Evolutionary conservation across 352 stramenopile genomes (phyloP).

Genomic region (Globisporangium sylvaticum): DNA sequence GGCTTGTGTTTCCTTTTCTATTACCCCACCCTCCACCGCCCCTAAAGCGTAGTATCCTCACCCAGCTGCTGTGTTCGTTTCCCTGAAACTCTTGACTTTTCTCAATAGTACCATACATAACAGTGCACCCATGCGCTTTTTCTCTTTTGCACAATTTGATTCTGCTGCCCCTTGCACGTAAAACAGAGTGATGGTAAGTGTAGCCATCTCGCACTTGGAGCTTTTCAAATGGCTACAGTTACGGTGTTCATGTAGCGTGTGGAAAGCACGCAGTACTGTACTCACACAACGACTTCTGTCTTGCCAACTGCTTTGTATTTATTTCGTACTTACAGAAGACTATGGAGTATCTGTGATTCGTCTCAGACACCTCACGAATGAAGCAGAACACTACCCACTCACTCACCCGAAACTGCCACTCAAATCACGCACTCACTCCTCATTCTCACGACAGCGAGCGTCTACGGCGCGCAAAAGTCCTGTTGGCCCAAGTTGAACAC

Average conservation of each 20-base stretch:
- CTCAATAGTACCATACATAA: neutral
- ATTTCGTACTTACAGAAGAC: too few species aligned
- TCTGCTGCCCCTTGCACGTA: too few species aligned
- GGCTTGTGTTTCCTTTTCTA: neutral
- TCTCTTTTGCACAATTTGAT: neutral
- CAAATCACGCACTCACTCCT: neutral
- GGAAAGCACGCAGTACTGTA: too few species aligned
- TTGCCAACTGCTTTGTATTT: too few species aligned
- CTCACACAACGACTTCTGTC: too few species aligned
- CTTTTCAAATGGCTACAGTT: neutral
- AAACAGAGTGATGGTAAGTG: too few species aligned
- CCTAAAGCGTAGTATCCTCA: neutral
- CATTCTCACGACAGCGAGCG: neutral
- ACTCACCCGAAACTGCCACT: neutral
- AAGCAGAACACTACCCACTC: neutral
- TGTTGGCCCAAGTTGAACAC: conserved; percentile 56
- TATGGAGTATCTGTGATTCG: neutral
- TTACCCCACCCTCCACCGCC: neutral
- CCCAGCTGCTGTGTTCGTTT: neutral
- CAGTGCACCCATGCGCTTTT: neutral
- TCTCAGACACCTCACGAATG: neutral
- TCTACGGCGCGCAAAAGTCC: conserved; percentile 37
- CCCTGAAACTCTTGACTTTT: neutral
- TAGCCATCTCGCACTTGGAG: too few species aligned
- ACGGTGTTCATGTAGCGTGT: too few species aligned